Base-by-base conservation (phyloP, 1,139 yeast genomes). In the Saccharomyces hybrid region DNA sequence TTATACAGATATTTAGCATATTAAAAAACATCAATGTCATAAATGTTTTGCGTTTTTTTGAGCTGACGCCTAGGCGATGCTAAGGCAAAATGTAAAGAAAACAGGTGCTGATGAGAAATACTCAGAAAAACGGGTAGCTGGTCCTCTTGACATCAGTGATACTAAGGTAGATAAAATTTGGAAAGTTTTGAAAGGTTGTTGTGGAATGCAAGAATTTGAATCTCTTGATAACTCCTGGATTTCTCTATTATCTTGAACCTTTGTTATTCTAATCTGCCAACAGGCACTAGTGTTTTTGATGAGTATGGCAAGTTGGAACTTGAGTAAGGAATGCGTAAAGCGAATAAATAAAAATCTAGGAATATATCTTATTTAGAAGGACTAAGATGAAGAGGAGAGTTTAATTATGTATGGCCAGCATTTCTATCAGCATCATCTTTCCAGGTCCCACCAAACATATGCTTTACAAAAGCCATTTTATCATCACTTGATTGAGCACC, bases 371-470 rank as follows among this genome's bases (percentile, higher is more conserved):
- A 38, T 38, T 38, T 38, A 16, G n/a, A 38, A 12, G 19, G 24
- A 21, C 24, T 19, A 19, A 9, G 44, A 19, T 16, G 12, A 16
- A 38, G 19, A 19, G 21, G 31, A 50, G 12, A 19, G 44, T 12
- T 19, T 31, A 28, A 32, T 32, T 9, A 31, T 31, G n/a, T 48
- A 24, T 38, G 44, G 21, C 51, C 58, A 48, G 56, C 57, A 54
- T 55, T 58, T 47, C 51, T 48, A 53, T 62, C 67, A n/a, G 65
- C 64, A 26, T 57, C 56, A 14, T 52, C 56, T 53, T 86, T 86
- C 95, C 95, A 86, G 53, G 81, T 73, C 2, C 95, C 93, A 71
- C 79, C 81, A 66, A 86, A 86, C 78, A 78, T 76, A 67, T 86
- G 95, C 59, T 81, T 76, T 1, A 81, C 89, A 62, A 81, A 82